Evolutionary conservation across 2,329 filamentous ascomycete species (phyloP), one percentile per base, ranked within the genome.

Genomic region (Stachybotrys elegans): DNA sequence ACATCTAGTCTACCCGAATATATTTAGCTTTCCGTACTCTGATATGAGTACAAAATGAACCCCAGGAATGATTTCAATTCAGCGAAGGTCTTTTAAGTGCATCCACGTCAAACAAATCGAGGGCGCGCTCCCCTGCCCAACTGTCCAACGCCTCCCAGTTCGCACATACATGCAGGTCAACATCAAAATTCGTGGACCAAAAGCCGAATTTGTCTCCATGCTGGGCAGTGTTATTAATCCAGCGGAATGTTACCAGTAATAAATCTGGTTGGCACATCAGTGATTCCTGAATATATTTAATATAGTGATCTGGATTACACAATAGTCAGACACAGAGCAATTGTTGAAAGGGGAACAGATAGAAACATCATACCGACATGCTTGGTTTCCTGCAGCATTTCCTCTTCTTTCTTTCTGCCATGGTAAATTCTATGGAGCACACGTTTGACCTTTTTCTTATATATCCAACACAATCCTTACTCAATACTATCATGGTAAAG

Each of bases 201-300:
- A 29, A 43, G 3, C 22, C 35, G 6, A 22, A 23, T 25, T 43
- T 43, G 20, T 43, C 23, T 9, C 14, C 35, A 12, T 43, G 42
- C 35, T 43, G 42, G 17, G 42, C 42, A 4, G 42, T 43, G n/a
- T 43, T 39, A 21, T 43, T 43, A 20, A 40, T 43, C 35, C 42
- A 43, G 12, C 35, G 35, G 32, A 43, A 43, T 23, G 42, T 43
- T 16, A 43, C 35, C 42, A 39, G 20, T 22, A 35, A 43, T 4
- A 43, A 19, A 17, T 43, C 42, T 3, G 42, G 42, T 34, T 37
- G 34, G 42, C 42, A 43, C 42, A 43, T 43, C 32, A 43, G 32
- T 20, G 22, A 21, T 25, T 43, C 42, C 21, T 34, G 42, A 16
- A 43, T 43, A 20, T 43, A 43, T 19, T 43, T 34, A 17, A 43